Conservation (phyloP, 2,329 filamentous ascomycete species). For the Ascochyta rabiei region DNA sequence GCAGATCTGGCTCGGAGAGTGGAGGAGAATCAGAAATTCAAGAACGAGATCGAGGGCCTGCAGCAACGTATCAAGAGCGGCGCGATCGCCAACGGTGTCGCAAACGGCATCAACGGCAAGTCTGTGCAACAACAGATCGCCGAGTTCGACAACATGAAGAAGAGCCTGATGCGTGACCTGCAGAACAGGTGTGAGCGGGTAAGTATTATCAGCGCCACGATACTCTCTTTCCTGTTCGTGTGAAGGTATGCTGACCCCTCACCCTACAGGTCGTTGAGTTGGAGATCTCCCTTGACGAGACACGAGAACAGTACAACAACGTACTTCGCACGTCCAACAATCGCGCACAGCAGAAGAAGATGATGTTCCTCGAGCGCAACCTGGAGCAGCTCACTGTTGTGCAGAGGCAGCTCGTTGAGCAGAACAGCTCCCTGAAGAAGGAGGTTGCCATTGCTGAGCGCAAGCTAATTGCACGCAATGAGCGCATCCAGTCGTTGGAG, state of each 20-base stretch:
- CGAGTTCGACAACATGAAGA: conserved; percentile 99
- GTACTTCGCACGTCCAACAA: conserved; percentile 96
- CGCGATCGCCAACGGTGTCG: conserved; percentile 63
- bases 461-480: conserved; percentile 94
- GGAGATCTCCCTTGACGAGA: conserved; percentile 96
- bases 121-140: conserved; percentile 97
- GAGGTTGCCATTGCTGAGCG: conserved; percentile 98
- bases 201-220: conserved; percentile 31
- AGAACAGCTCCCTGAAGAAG: conserved; percentile 93
- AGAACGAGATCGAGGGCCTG: conserved; percentile 78
- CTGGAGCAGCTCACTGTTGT: conserved; percentile 97
- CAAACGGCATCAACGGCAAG: conserved; percentile 73
- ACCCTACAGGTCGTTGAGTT: conserved; percentile 76
- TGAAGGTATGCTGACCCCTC: conserved; percentile 28
- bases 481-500: conserved; percentile 94
- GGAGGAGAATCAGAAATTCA: conserved; percentile 82
- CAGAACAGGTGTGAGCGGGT: conserved; percentile 96
- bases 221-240: conserved; percentile 14
- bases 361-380: conserved; percentile 98
- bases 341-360: conserved; percentile 99
- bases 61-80: conserved; percentile 74
- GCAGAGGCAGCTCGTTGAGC: conserved; percentile 95
- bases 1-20: conserved; percentile 76
- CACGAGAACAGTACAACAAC: conserved; percentile 98
- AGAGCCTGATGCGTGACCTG: conserved; percentile 96